phyloP scores from a whole-genome alignment of 148 eudicot species.

The Pharnaceum exiguum region DNA sequence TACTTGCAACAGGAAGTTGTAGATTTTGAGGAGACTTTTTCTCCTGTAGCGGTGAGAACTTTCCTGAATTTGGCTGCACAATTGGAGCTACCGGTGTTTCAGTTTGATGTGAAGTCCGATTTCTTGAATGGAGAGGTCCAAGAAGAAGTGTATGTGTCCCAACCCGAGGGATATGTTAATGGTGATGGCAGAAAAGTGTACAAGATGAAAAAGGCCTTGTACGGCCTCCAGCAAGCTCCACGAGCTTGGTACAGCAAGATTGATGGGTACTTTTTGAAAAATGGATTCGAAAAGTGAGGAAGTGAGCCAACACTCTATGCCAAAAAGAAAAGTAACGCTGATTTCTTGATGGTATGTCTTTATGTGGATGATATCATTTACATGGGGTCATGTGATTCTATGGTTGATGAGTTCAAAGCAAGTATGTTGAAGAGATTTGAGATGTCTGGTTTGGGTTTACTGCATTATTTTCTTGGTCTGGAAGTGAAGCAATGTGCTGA shows the following conservation, averaged over 20 bases:
- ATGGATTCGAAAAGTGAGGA: not conserved
- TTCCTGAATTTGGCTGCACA: too few relatives aligned
- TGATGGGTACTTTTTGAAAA: not conserved
- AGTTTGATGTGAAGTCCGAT: too few relatives aligned
- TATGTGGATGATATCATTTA: slow-evolving; percentile 1
- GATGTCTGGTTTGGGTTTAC: slow-evolving; percentile 3
- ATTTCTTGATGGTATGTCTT: not conserved
- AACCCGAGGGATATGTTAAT: too few relatives aligned
- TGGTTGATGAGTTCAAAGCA: not conserved
- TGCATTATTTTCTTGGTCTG: slow-evolving; percentile 2
- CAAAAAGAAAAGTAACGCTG: not conserved
- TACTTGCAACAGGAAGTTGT: too few relatives aligned
- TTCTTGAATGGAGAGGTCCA: too few relatives aligned
- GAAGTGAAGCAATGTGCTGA: too few relatives aligned
- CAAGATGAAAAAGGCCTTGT: slow-evolving; percentile 1
- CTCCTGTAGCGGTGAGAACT: too few relatives aligned
- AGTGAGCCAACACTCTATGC: slow-evolving; percentile 5
- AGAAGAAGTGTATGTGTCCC: too few relatives aligned
- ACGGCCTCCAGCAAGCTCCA: not conserved
- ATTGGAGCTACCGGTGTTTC: too few relatives aligned
- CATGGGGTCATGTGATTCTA: not conserved
- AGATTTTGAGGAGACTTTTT: too few relatives aligned
- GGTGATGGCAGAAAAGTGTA: too few relatives aligned
- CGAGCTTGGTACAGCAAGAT: slow-evolving; percentile 7
- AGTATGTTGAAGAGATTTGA: slow-evolving; percentile 1